Conservation (phyloP, 805 yeast genomes). For the Kuraishia piskuri region DNA sequence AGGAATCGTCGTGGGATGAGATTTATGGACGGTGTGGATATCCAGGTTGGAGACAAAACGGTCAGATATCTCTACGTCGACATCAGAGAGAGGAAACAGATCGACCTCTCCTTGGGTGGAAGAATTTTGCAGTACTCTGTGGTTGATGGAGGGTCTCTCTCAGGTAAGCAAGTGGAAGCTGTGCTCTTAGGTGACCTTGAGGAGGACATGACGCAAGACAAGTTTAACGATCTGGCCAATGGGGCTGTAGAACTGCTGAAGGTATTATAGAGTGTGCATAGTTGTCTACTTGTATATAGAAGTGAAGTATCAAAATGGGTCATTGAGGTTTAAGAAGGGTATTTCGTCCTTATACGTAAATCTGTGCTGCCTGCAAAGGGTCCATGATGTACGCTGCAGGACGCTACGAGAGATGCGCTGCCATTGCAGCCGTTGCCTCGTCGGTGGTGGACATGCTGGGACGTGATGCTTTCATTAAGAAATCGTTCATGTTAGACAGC, state of each 20-base stretch:
- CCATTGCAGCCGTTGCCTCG: too few relatives aligned
- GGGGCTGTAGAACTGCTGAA: constrained; percentile 1
- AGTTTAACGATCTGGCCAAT: constrained; percentile 3
- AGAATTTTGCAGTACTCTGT: constrained; percentile 28
- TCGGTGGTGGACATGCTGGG: too few relatives aligned
- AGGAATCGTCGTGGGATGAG: background rate
- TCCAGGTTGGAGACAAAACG: constrained; percentile 2
- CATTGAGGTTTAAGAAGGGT: background rate
- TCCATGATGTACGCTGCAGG: background rate
- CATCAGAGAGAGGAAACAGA: constrained; percentile 15
- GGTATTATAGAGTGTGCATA: background rate
- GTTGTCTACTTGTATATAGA: background rate
- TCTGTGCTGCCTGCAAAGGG: too few relatives aligned
- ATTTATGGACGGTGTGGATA: background rate
- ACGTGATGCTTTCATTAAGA: too few relatives aligned
- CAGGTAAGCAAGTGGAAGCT: constrained; percentile 6
- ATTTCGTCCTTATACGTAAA: too few relatives aligned
- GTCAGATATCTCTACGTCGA: constrained; percentile 13
- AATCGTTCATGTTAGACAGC: too few relatives aligned
- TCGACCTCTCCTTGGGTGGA: constrained; percentile 22
- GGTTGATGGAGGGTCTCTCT: constrained; percentile 14
- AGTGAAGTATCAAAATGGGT: background rate
- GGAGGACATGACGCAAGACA: background rate
- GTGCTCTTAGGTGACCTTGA: constrained; percentile 5
- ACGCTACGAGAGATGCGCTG: too few relatives aligned